Base-by-base conservation (phyloP, 805 yeast species). In the Jamesozyma hellenica region DNA sequence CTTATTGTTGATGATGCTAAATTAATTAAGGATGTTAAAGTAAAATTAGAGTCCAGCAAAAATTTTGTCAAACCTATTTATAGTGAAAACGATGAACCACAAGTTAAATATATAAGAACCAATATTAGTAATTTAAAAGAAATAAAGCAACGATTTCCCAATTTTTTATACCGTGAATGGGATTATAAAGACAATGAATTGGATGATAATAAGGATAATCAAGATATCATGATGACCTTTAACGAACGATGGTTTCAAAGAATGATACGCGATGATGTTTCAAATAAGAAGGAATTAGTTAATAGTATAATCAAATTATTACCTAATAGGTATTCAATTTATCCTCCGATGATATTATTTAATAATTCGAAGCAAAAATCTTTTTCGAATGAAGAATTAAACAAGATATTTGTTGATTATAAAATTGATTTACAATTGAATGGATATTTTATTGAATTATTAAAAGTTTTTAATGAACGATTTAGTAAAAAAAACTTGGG, bases 331-430 rank as follows among this genome's bases (percentile, higher is more conserved):
- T 82, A 77, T 68, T 65, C 79, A 0, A 45, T 79, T 0, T 83
- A 83, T 51, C 74, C 77, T 1, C 92, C 94, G 0, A 57, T 83
- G 70, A 57, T 81, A 1, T 61, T 83, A 9, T 68, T 82, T 30
- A 70, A 74, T 37, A 67, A 72, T 31, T 53, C 72, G 0, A 65
- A 61, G 4, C 35, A 47, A 28, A 44, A 53, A 32, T 65, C 80
- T 0, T 74, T 76, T 46, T 69, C 65, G 18, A 43, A 61, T 29
- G 45, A 36, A 0, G 37, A 23, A 16, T 72, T 77, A 77, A 35
- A 27, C 0, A 11, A 28, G 6, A 11, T 32, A 3, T 3, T 41
- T 8, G 18, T 42, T 38, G 30, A 27, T 4, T 38, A 38, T 13
- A 36, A 18, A 9, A 32, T 40, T 29, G 29, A 43, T 1, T 18